phyloP scores from a whole-genome alignment of 306 rosid genomes.

The Rosa multiflora region DNA sequence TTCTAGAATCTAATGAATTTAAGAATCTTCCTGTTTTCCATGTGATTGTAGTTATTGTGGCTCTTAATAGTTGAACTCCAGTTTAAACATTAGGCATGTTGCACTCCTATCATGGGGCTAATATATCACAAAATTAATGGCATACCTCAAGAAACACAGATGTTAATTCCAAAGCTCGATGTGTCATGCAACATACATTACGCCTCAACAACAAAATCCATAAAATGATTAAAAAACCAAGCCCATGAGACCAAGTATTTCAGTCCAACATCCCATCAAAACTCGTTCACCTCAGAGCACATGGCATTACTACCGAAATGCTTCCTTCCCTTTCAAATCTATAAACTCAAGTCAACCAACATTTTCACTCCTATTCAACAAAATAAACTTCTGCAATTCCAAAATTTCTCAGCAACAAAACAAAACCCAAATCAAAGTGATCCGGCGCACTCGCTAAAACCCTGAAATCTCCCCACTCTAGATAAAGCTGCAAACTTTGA shows the following conservation, averaged over 20 bases:
- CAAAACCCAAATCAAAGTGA: background rate
- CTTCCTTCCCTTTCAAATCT: background rate
- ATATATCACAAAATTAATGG: background rate
- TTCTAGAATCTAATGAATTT: background rate
- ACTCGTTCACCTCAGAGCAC: background rate
- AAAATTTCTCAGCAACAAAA: background rate
- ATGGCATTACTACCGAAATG: background rate
- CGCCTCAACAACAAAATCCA: background rate
- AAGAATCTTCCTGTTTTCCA: background rate
- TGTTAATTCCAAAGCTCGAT: background rate
- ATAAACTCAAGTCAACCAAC: background rate
- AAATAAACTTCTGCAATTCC: too few relatives aligned
- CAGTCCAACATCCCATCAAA: background rate
- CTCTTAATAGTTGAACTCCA: background rate
- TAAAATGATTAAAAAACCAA: background rate
- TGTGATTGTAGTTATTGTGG: background rate
- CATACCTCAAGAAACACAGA: background rate
- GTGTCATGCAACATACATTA: background rate
- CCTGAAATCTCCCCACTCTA: background rate
- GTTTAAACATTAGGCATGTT: background rate
- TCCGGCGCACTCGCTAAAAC: too few relatives aligned
- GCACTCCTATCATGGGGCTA: background rate
- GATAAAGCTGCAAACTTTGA: background rate
- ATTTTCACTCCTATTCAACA: background rate
- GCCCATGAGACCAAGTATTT: background rate